These are phyloP conservation scores for Azolla pinnata DNA, from an alignment of 75 land plant species.

Conservation along the genomic window DNA sequence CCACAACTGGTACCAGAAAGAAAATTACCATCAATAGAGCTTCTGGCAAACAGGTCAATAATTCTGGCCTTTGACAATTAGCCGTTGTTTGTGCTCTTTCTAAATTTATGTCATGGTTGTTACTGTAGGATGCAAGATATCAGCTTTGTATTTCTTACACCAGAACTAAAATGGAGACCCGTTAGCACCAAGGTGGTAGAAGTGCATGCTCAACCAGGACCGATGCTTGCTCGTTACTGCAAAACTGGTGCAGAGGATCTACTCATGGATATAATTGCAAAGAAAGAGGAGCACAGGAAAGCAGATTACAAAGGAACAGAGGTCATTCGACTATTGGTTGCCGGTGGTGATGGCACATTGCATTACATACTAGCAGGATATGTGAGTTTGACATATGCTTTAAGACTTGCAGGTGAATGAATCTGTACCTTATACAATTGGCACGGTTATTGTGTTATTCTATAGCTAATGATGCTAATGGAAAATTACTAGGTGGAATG, in stretches of 20 bases:
- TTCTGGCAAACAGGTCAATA: background rate
- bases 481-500: constrained; percentile 3
- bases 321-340: background rate
- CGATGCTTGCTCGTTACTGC: constrained; percentile 1
- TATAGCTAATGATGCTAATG: background rate
- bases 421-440: no score
- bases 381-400: background rate
- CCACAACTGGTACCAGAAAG: background rate
- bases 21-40: background rate
- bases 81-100: no score
- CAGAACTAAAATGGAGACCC: constrained; percentile 9
- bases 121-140: no score
- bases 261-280: constrained; percentile 2
- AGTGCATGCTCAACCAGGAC: constrained; percentile 2
- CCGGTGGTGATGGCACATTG: constrained; percentile 13
- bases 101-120: no score
- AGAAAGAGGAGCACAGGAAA: background rate
- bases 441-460: background rate
- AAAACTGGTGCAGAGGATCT: constrained; percentile 1
- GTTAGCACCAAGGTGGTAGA: background rate
- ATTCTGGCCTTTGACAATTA: no score
- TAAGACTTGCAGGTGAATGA: background rate
- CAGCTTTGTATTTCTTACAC: no score
- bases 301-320: background rate
- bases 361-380: constrained; percentile 12